Evolutionary conservation across 306 rosid genomes (phyloP), one percentile per base, ranked within the genome.

Genomic region (Trifolium repens): DNA sequence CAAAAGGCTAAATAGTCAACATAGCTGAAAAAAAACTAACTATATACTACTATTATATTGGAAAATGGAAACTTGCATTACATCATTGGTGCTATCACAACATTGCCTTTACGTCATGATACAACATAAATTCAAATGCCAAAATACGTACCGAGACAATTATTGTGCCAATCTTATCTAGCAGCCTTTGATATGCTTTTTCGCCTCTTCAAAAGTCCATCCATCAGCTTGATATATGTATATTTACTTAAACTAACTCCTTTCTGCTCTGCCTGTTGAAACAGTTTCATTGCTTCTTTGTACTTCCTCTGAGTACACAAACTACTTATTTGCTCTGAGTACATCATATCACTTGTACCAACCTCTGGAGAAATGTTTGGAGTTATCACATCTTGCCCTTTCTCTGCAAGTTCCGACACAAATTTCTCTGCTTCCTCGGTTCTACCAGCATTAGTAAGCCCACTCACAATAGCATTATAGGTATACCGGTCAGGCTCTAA

Each of bases 271-370:
- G 88, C 62, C 79, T 86, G 96, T 62, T 74, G 80, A 74, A 85
- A 91, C 55, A 89, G 69, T 78, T 49, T 69, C 90, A 91, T 87
- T 52, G 98, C 97, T 19, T 91, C 97, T 85, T 82, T 86, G 83
- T 90, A 90, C 83, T 87, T 94, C 75, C 84, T 91, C 83, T 86
- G 78, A 70, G 72, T 66, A 73, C 98, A 94, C 69, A 90, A 76
- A 75, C 71, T 83, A 64, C 54, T 86, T 78, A 94, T 91, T 74
- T 77, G 81, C 47, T 90, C 86, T 1, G 98, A 88, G 83, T 89
- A 85, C 49, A 42, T 74, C 39, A 16, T 15, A 43, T 88, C 77
- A 54, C 69, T 71, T 11, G 83, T 74, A 89, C 83, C 90, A 61
- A 34, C 69, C 78, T 84, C 89, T 16, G 67, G 80, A n/a, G 76